Percentiles rank a stretch among this genome's conserved stretches.
Conservation (phyloP, 2,329 filamentous ascomycete genomes). For the Rhytidhysteron rufulum region DNA sequence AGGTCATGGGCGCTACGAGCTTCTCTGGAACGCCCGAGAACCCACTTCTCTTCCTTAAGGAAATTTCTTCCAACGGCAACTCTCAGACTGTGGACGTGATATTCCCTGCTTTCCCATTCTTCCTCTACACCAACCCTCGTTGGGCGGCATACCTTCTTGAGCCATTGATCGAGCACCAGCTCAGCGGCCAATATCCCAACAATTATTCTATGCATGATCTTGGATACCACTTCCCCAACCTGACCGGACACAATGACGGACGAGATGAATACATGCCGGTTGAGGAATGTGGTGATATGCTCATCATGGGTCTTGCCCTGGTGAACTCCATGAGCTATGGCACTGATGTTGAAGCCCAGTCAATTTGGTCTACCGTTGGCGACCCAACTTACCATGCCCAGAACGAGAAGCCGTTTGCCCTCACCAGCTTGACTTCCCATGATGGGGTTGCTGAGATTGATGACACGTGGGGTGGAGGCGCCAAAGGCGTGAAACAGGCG, state of each 20-base stretch:
- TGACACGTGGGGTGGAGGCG: constrained; percentile 54
- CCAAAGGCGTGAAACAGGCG: constrained; percentile 54
- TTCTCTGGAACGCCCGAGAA: constrained; percentile 68
- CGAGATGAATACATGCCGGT: constrained; percentile 72
- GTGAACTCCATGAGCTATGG: constrained; percentile 69
- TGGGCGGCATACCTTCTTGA: constrained; percentile 79
- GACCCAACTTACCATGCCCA: constrained; percentile 16
- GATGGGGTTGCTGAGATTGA: constrained; percentile 58
- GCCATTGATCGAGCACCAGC: constrained; percentile 75
- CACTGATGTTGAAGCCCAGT: constrained; percentile 52
- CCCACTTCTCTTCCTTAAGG: constrained; percentile 76
- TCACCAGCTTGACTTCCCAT: constrained; percentile 46
- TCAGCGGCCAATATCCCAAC: constrained; percentile 81
- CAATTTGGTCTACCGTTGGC: constrained; percentile 54
- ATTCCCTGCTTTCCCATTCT: constrained; percentile 82
- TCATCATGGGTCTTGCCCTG: constrained; percentile 76
- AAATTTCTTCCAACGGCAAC: constrained; percentile 82
- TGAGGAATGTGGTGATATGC: constrained; percentile 76
- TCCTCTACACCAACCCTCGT: constrained; percentile 76
- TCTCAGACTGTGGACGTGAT: constrained; percentile 85
- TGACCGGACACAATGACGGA: constrained; percentile 69
- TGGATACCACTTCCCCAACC: constrained; percentile 68
- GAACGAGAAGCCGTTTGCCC: constrained; percentile 42
- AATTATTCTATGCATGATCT: constrained; percentile 76
- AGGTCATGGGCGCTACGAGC: constrained; percentile 74